Percentiles rank a stretch among this genome's conserved stretches.
These are phyloP conservation scores for Candida stauntonica DNA, from an alignment of 805 yeast species.

Conservation along the genomic window DNA sequence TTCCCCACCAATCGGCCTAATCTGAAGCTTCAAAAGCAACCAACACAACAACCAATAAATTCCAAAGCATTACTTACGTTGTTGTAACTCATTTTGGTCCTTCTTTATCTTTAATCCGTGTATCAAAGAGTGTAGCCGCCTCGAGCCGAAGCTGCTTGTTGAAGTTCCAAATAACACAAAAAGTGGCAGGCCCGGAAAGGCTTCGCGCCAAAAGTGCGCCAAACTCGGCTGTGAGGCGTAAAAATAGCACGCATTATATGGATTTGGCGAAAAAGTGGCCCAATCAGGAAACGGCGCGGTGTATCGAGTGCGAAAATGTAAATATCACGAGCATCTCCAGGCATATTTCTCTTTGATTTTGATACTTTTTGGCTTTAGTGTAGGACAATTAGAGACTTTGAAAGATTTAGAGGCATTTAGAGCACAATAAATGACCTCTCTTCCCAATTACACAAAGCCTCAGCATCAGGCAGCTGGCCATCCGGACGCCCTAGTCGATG, in stretches of 20 bases:
- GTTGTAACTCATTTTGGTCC: conserved; percentile 15
- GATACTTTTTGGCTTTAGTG: no score
- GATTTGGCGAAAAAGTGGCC: background rate
- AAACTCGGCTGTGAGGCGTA: background rate
- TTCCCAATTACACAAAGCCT: conserved; percentile 12
- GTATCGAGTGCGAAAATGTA: no score
- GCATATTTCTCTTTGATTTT: no score
- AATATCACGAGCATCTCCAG: no score
- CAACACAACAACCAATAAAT: no score
- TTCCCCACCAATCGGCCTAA: no score
- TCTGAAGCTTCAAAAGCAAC: no score
- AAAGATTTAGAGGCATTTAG: no score
- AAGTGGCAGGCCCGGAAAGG: background rate
- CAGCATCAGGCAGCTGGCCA: conserved; percentile 90
- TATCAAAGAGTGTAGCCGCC: background rate
- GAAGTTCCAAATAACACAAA: background rate
- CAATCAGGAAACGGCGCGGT: no score
- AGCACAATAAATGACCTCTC: no score
- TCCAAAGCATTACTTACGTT: conserved; percentile 10
- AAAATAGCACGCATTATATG: background rate
- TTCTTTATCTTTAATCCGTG: conserved; percentile 3
- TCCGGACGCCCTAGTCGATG: conserved; percentile 65
- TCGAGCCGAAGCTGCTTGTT: background rate
- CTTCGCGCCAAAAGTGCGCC: background rate
- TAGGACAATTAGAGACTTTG: no score